phyloP scores from a whole-genome alignment of 2,329 filamentous ascomycete genomes.

The Alternaria solani region DNA sequence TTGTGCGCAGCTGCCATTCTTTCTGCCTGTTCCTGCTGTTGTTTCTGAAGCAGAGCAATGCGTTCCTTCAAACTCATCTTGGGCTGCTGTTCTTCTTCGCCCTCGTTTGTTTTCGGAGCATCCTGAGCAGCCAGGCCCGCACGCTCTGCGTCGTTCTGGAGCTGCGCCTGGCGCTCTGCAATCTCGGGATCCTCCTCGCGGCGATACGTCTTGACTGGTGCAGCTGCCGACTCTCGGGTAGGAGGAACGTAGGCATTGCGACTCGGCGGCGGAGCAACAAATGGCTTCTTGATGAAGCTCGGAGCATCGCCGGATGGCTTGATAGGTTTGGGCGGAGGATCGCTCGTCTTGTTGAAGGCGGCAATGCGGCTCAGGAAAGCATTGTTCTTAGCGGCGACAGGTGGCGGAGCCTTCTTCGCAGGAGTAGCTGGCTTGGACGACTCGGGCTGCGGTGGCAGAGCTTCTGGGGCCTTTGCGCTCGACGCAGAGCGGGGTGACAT shows the following conservation, averaged over 20 bases:
- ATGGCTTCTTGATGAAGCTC: conserved; percentile 93
- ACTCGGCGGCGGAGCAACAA: conserved; percentile 92
- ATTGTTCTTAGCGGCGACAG: conserved; percentile 77
- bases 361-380: conserved; percentile 96
- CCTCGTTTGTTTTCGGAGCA: conserved; percentile 55
- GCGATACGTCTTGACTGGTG: conserved; percentile 78
- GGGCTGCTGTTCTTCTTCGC: conserved; percentile 77
- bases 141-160: conserved; percentile 71
- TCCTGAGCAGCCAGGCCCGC: conserved; percentile 65
- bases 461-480: conserved; percentile 31
- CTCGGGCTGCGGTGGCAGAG: conserved; percentile 39
- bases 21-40: conserved; percentile 88
- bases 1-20: conserved; percentile 82
- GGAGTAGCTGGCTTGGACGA: conserved; percentile 51
- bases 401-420: conserved; percentile 68
- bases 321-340: conserved; percentile 87
- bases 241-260: conserved; percentile 89
- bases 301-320: conserved; percentile 72
- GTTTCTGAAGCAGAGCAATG: conserved; percentile 91
- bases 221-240: conserved; percentile 70
- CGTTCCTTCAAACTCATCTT: conserved; percentile 95
- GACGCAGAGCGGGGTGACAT: conserved; percentile 38
- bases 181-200: conserved; percentile 83
- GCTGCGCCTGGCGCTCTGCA: conserved; percentile 70
- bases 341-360: conserved; percentile 91